Percentiles rank a stretch among this genome's conserved stretches.
Conservation (phyloP, 2,329 filamentous ascomycete genomes). For the Alternaria atra region DNA sequence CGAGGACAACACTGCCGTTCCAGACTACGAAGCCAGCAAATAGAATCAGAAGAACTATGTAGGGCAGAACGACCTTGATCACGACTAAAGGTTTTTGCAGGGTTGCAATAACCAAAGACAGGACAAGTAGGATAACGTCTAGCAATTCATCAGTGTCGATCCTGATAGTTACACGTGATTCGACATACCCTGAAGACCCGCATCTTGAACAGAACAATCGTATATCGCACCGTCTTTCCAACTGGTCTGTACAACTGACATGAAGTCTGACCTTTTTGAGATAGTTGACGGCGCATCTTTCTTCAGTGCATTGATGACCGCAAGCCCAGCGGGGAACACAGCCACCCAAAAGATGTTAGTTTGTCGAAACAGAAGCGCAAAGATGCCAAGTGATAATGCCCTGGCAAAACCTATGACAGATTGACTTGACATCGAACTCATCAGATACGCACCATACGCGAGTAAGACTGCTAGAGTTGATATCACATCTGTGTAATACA, state of each 20-base stretch:
- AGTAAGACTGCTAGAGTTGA: conserved; percentile 79
- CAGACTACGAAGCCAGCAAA: conserved; percentile 81
- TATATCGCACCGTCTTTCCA: conserved; percentile 36
- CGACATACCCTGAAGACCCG: conserved; percentile 34
- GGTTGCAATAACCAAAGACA: conserved; percentile 71
- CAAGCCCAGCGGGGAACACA: conserved; percentile 72
- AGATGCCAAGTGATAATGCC: conserved; percentile 65
- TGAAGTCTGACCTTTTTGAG: neutral
- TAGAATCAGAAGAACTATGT: conserved; percentile 68
- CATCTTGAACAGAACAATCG: conserved; percentile 35
- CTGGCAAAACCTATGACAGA: conserved; percentile 22
- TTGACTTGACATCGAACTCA: conserved; percentile 24
- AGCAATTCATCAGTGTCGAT: conserved; percentile 6
- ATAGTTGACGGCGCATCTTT: conserved; percentile 10
- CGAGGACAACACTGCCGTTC: conserved; percentile 93
- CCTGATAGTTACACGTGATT: too few species aligned
- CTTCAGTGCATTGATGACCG: conserved; percentile 43
- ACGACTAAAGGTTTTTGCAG: conserved; percentile 54
- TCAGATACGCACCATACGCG: conserved; percentile 66
- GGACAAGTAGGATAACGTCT: conserved; percentile 47
- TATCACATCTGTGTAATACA: conserved; percentile 94
- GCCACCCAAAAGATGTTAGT: conserved; percentile 98
- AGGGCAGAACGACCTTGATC: conserved; percentile 57
- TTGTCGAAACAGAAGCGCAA: conserved; percentile 81
- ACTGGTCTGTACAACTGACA: conserved; percentile 20